Conservation (phyloP, 257 asterid genomes). For the Handroanthus guayacan region DNA sequence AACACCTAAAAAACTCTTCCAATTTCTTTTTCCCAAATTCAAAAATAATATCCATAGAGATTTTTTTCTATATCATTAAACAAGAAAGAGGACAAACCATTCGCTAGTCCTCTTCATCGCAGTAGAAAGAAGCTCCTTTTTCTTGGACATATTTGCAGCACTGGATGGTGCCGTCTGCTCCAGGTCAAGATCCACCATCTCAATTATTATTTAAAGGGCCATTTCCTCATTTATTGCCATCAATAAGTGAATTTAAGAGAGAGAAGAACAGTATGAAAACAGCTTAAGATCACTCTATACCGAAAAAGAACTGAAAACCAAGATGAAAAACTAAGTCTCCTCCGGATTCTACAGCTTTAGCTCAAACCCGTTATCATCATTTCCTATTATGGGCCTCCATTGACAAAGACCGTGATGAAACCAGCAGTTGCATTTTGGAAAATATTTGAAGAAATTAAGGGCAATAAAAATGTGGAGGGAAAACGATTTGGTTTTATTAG, state of each 20-base stretch:
- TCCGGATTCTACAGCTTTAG: constrained; percentile 26
- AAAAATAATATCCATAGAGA: neutral
- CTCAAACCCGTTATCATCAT: constrained; percentile 29
- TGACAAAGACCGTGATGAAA: neutral
- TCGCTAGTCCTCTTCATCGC: constrained; percentile 90
- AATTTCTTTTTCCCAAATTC: neutral
- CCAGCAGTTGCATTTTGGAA: constrained; percentile 24
- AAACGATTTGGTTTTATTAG: constrained; percentile 34
- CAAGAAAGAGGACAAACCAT: constrained; percentile 53
- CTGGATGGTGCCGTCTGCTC: constrained; percentile 35
- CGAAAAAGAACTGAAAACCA: constrained; percentile 3
- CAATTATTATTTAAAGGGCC: constrained; percentile 24
- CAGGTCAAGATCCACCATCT: constrained; percentile 40
- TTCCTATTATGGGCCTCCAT: constrained; percentile 38
- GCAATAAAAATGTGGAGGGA: constrained; percentile 27
- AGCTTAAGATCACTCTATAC: neutral
- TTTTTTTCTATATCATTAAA: neutral
- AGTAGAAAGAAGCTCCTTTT: constrained; percentile 69
- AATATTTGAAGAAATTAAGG: constrained; percentile 32
- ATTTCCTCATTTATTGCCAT: constrained; percentile 24
- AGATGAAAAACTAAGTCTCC: constrained; percentile 25
- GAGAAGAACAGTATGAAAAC: neutral
- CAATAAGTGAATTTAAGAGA: constrained; percentile 23
- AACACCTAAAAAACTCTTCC: constrained; percentile 9
- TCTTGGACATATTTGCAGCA: constrained; percentile 57